Conservation (phyloP, 495 filamentous ascomycete genomes). For the Corynascus novoguineensis region DNA sequence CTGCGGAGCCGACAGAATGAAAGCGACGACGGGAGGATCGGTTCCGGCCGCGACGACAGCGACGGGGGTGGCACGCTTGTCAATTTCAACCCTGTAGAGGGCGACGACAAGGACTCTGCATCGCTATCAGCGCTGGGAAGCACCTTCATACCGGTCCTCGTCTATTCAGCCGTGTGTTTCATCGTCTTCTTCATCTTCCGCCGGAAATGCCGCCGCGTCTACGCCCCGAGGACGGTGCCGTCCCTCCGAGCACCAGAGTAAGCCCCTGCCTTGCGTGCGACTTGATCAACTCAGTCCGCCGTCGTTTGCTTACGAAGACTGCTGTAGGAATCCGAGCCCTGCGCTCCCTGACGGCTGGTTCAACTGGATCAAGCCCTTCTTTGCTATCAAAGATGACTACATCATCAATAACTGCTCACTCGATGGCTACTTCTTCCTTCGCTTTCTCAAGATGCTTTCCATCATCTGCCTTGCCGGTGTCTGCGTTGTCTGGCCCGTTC, state of each 20-base stretch:
- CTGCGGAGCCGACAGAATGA: slow-evolving; percentile 18
- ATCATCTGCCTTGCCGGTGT: slow-evolving; percentile 68
- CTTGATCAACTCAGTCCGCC: background rate
- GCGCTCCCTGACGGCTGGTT: slow-evolving; percentile 60
- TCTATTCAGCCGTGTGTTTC: slow-evolving; percentile 34
- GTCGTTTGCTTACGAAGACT: slow-evolving; percentile 15
- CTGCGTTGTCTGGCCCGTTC: slow-evolving; percentile 66
- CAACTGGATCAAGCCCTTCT: slow-evolving; percentile 59
- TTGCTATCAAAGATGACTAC: slow-evolving; percentile 55
- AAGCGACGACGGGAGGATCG: slow-evolving; percentile 26
- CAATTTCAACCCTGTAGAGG: slow-evolving; percentile 5
- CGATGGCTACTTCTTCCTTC: slow-evolving; percentile 73
- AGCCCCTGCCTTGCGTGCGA: slow-evolving; percentile 7
- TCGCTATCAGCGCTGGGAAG: slow-evolving; percentile 40
- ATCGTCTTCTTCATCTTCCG: slow-evolving; percentile 28
- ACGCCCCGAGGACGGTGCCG: slow-evolving; percentile 29
- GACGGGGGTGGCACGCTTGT: slow-evolving; percentile 24
- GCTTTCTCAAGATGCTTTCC: slow-evolving; percentile 67
- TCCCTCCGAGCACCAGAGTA: slow-evolving; percentile 30
- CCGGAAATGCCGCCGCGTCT: slow-evolving; percentile 29
- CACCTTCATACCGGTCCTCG: slow-evolving; percentile 47
- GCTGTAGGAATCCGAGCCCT: slow-evolving; percentile 56
- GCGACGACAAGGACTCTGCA: slow-evolving; percentile 14
- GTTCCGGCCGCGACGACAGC: slow-evolving; percentile 27
- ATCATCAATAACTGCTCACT: slow-evolving; percentile 62